phyloP scores from a whole-genome alignment of 352 stramenopile genomes.

The Phytophthora pini region DNA sequence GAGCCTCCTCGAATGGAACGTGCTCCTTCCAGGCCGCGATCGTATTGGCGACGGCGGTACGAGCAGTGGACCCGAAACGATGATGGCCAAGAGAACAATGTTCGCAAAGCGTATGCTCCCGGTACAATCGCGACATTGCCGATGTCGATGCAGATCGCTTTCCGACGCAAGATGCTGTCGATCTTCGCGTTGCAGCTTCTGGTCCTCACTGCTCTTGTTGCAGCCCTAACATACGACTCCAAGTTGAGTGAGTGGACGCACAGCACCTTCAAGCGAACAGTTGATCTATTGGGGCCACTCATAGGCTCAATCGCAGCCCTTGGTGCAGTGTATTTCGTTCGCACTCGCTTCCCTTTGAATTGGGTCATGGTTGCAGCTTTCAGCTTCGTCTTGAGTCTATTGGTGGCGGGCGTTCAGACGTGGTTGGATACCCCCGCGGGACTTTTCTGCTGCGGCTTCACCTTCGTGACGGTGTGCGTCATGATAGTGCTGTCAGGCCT shows the following conservation, averaged over 20 bases:
- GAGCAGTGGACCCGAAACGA: conserved; percentile 28
- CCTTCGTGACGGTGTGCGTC: conserved; percentile 43
- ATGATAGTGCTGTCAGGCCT: conserved; percentile 48
- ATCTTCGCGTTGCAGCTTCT: conserved; percentile 56
- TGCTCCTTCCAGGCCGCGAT: conserved; percentile 8
- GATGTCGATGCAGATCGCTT: conserved; percentile 49
- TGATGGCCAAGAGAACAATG: conserved; percentile 16
- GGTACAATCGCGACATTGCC: conserved; percentile 47
- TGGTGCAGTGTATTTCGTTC: conserved; percentile 45
- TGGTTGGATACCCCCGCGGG: conserved; percentile 53
- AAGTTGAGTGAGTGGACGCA: conserved; percentile 31
- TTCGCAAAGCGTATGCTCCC: conserved; percentile 26
- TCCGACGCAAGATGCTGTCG: conserved; percentile 54
- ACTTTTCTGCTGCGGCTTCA: conserved; percentile 53
- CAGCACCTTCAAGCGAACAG: conserved; percentile 28
- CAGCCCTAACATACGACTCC: conserved; percentile 36
- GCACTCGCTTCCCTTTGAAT: conserved; percentile 52
- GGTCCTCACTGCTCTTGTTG: conserved; percentile 42
- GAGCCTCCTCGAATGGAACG: conserved; percentile 4
- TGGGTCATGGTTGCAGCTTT: conserved; percentile 56
- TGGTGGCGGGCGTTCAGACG: conserved; percentile 50
- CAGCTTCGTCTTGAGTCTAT: conserved; percentile 41
- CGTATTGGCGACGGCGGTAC: conserved; percentile 39
- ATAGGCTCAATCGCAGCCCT: conserved; percentile 38
- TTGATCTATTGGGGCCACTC: conserved; percentile 36